phyloP scores from a whole-genome alignment of 257 asterid genomes.

The Plantago elongata region DNA sequence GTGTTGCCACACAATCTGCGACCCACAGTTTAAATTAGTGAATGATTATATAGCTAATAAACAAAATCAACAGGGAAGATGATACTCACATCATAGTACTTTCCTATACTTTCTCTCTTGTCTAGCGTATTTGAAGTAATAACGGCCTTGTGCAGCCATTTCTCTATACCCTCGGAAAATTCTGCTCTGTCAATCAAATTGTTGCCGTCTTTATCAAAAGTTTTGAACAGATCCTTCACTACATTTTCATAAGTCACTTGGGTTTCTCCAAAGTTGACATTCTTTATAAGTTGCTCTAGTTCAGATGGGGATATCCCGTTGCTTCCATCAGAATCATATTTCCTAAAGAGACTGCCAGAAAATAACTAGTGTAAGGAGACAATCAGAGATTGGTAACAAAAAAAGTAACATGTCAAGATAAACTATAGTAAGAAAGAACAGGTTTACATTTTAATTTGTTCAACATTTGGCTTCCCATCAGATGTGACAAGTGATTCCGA shows the following conservation, averaged over 20 bases:
- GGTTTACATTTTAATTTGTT: conserved; percentile 31
- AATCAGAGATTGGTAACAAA: neutral
- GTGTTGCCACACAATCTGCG: conserved; percentile 1
- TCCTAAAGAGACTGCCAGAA: conserved; percentile 40
- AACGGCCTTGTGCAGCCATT: conserved; percentile 39
- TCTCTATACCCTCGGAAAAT: conserved; percentile 29
- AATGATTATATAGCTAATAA: neutral
- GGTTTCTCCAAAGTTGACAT: conserved; percentile 36
- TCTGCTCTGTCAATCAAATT: conserved; percentile 31
- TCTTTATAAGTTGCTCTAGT: conserved; percentile 28
- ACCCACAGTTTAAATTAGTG: neutral
- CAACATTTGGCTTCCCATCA: conserved; percentile 46
- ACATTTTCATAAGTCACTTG: conserved; percentile 28
- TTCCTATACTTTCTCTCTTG: conserved; percentile 17
- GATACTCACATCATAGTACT: conserved; percentile 30
- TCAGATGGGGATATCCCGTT: conserved; percentile 30
- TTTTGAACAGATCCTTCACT: conserved; percentile 29
- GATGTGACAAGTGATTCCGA: conserved; percentile 35
- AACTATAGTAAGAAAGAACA: neutral
- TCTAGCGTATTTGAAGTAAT: conserved; percentile 22
- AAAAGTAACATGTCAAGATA: neutral
- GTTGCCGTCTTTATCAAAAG: conserved; percentile 31
- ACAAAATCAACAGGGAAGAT: neutral
- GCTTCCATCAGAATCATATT: conserved; percentile 25
- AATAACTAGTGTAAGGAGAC: neutral